These are phyloP conservation scores for Asterophora parasitica DNA, from an alignment of 768 basidiomycete genomes.

Conservation along the genomic window DNA sequence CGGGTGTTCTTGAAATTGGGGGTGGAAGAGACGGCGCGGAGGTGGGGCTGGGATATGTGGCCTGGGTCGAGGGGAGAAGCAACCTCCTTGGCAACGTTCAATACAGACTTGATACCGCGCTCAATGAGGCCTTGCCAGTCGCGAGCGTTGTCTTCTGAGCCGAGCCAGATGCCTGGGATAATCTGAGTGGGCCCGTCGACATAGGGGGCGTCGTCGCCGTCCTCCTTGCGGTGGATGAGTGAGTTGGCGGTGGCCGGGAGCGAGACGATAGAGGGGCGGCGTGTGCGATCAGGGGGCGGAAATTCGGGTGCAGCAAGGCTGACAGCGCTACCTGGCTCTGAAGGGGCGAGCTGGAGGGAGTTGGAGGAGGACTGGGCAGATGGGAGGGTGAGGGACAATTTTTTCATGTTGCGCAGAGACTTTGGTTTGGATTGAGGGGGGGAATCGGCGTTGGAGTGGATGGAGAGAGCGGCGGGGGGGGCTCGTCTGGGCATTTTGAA, in stretches of 20 bases:
- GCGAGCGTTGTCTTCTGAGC: slow-evolving; percentile 87
- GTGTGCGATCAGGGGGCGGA: slow-evolving; percentile 32
- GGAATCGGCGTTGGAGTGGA: slow-evolving; percentile 46
- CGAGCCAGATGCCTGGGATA: slow-evolving; percentile 83
- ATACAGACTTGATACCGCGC: slow-evolving; percentile 70
- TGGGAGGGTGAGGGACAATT: slow-evolving; percentile 64
- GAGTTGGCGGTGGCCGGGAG: slow-evolving; percentile 52
- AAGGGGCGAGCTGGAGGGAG: slow-evolving; percentile 41
- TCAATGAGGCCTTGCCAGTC: slow-evolving; percentile 71
- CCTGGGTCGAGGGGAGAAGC: slow-evolving; percentile 58
- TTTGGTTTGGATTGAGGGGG: slow-evolving; percentile 47
- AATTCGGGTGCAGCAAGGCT: slow-evolving; percentile 28
- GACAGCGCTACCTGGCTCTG: slow-evolving; percentile 28
- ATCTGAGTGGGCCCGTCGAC: slow-evolving; percentile 77
- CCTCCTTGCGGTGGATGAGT: slow-evolving; percentile 59
- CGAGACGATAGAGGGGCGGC: slow-evolving; percentile 70
- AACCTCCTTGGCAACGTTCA: slow-evolving; percentile 95
- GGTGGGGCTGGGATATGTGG: slow-evolving; percentile 37
- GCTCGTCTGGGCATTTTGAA: slow-evolving; percentile 37
- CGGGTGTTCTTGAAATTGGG: slow-evolving; percentile 50
- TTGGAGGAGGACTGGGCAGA: slow-evolving; percentile 54
- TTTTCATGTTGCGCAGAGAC: slow-evolving; percentile 67
- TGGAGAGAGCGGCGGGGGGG: slow-evolving; percentile 53
- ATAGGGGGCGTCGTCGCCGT: slow-evolving; percentile 65
- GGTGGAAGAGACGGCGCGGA: slow-evolving; percentile 63